Evolutionary conservation across 2,329 filamentous ascomycete species (phyloP), one percentile per base, ranked within the genome.

Genomic region (Aspergillus carbonarius): DNA sequence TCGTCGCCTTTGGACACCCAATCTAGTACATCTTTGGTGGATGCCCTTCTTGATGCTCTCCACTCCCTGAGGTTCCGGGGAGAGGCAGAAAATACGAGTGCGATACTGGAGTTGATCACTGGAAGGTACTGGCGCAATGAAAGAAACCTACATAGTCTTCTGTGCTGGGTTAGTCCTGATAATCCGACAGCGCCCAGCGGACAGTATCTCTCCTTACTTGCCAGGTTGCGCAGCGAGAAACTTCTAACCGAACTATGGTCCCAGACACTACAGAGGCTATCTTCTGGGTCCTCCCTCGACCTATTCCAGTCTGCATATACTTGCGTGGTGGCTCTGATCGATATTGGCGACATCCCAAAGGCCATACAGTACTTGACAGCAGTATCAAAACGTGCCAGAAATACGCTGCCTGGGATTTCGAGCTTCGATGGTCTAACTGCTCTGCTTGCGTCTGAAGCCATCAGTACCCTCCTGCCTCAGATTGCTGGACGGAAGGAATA

Each of bases 201-300:
- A 13, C 40, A 59, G 0, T 69, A 71, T 42, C 56, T 74, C 5
- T 63, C 61, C 10, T 54, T 74, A 50, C 68, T 75, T 18, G 61
- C 60, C 10, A 67, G 53, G 25, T 51, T 75, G 10, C 49, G 61
- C n/a, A 70, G 66, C 54, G 46, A 60, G 13, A 30, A 63, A 17
- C 20, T 61, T 25, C 49, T 74, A 25, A 40, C 66, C 13, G 20
- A 55, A 12, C 23, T 70, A 30, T 76, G 70, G 73, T 27, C 60
- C 25, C 54, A 39, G 30, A 59, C 66, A n/a, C 35, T 67, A 47
- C 25, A 60, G 12, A 39, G 35, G 2, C 27, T 69, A n/a, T 49
- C 25, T n/a, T 10, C 48, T 13, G 46, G 48, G 13, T 50, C 49
- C 10, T 13, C 51, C 3, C n/a, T 44, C 30, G n/a, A 17, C 9